A percentile compares a stretch with the other conserved stretches of the same genome.
These are phyloP conservation scores for Aureobasidium leucospermi DNA, from an alignment of 2,329 filamentous ascomycete species.

Conservation along the genomic window DNA sequence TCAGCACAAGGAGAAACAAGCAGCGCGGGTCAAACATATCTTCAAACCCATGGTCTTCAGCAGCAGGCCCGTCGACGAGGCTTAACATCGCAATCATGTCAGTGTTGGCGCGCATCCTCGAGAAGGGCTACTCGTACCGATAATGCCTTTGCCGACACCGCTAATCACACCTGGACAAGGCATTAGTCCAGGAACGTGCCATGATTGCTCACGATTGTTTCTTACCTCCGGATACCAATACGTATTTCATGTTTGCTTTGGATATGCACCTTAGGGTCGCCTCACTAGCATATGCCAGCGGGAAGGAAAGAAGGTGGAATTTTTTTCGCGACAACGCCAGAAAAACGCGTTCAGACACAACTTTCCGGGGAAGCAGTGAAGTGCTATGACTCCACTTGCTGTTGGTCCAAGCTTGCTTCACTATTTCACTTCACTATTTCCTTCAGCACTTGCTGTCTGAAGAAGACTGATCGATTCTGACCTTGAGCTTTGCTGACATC, in stretches of 20 bases:
- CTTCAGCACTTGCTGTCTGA: too few relatives aligned
- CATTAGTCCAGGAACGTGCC: constrained; percentile 1
- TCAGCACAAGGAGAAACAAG: constrained; percentile 19
- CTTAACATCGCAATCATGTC: constrained; percentile 36
- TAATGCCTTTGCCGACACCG: constrained; percentile 59
- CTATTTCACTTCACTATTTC: too few relatives aligned
- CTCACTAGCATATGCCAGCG: constrained; percentile 34
- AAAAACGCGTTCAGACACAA: constrained; percentile 9
- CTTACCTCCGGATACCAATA: constrained; percentile 70
- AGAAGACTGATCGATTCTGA: too few relatives aligned
- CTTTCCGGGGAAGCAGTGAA: constrained; percentile 2
- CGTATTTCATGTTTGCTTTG: constrained; percentile 63
- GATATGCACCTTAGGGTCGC: constrained; percentile 32
- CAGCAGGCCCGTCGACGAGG: constrained; percentile 64
- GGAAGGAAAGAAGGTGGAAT: constrained; percentile 30
- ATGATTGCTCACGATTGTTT: constrained; percentile 10
- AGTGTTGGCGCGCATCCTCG: constrained; percentile 14
- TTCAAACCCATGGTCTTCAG: constrained; percentile 75
- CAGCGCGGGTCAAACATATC: constrained; percentile 44
- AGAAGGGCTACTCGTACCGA: constrained; percentile 43
- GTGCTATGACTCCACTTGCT: neutral
- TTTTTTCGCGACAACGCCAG: constrained; percentile 13
- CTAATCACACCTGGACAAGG: constrained; percentile 44
- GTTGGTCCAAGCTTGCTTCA: neutral
- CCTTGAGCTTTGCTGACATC: too few relatives aligned